These are phyloP conservation scores for Candida sanyaensis DNA, from an alignment of 1,139 yeast species.

Conservation along the genomic window DNA sequence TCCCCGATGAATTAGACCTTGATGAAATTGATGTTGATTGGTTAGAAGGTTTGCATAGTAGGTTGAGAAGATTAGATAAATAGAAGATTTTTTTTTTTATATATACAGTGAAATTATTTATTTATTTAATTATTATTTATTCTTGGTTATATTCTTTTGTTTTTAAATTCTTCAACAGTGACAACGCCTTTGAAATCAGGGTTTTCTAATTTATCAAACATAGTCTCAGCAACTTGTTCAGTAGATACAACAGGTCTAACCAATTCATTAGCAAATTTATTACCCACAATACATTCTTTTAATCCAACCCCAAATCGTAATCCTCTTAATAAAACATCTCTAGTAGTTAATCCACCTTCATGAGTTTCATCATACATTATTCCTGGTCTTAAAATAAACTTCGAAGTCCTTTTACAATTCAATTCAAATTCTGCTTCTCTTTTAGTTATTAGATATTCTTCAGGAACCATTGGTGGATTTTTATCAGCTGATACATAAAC, in stretches of 20 bases:
- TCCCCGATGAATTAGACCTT: conserved; percentile 27
- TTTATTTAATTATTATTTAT: not conserved
- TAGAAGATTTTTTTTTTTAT: conserved; percentile 1
- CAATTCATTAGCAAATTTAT: conserved; percentile 42
- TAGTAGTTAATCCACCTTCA: conserved; percentile 25
- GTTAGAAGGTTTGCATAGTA: conserved; percentile 23
- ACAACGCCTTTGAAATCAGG: conserved; percentile 57
- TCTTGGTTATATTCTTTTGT: not conserved
- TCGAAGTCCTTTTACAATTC: conserved; percentile 47
- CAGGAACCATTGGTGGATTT: conserved; percentile 66
- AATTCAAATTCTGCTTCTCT: conserved; percentile 73
- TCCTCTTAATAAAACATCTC: conserved; percentile 29
- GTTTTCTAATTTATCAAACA: conserved; percentile 57
- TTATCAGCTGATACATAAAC: conserved; percentile 83
- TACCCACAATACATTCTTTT: conserved; percentile 39
- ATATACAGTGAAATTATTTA: conserved; percentile 1
- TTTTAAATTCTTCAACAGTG: conserved; percentile 49
- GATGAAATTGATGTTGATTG: conserved; percentile 29
- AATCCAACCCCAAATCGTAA: conserved; percentile 40
- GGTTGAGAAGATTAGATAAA: conserved; percentile 7
- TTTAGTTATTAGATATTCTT: conserved; percentile 72
- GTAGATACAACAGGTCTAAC: conserved; percentile 70
- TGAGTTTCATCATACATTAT: conserved; percentile 68
- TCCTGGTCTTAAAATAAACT: conserved; percentile 73
- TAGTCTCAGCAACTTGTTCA: conserved; percentile 63